Base-by-base conservation (phyloP, 2,329 filamentous ascomycete species). In the Alternaria arborescens region DNA sequence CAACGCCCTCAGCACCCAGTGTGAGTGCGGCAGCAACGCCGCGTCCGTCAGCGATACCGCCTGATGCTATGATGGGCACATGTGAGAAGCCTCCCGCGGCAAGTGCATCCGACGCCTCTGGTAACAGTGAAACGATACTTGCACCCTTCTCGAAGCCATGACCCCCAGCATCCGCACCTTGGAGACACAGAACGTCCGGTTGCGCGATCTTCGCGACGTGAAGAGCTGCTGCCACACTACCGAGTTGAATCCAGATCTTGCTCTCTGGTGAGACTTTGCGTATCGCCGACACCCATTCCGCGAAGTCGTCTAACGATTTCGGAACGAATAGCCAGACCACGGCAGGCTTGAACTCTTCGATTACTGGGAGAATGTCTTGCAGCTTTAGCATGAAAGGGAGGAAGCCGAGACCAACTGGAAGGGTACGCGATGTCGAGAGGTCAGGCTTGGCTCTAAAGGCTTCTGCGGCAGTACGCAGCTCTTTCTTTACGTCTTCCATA, bases 321-420 rank as follows among this genome's bases (percentile, higher is more conserved):
- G 88, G 87, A 2, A 88, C 89, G 69, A 91, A 91, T 6, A 91
- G 81, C 89, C 89, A 91, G 1, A 90, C 80, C 0, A 87, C 88
- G 0, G 83, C 84, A 1, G 88, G 88, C 2, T 78, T 79, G 71
- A 87, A 84, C 60, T 81, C 79, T 36, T 71, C 70, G 6, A 91
- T 75, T 7, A 90, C 66, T 1, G 84, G 84, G 2, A 87, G 69
- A 0, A 81, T 81, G 7, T 80, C 76, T 46, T 84, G 79, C 52
- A 86, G 65, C 6, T 78, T 72, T 5, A 75, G 70, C 2, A 77
- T 68, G 73, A 81, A 87, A 11, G 86, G 83, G 50, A 91, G 80
- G 74, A 91, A 87, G 41, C 88, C 89, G 2, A 90, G 81, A 52
- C 85, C 87, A 32, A 91, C 73, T 18, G 84, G 84, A 0, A 87